phyloP scores from a whole-genome alignment of 2,329 filamentous ascomycete genomes.

The Colletotrichum lentis region DNA sequence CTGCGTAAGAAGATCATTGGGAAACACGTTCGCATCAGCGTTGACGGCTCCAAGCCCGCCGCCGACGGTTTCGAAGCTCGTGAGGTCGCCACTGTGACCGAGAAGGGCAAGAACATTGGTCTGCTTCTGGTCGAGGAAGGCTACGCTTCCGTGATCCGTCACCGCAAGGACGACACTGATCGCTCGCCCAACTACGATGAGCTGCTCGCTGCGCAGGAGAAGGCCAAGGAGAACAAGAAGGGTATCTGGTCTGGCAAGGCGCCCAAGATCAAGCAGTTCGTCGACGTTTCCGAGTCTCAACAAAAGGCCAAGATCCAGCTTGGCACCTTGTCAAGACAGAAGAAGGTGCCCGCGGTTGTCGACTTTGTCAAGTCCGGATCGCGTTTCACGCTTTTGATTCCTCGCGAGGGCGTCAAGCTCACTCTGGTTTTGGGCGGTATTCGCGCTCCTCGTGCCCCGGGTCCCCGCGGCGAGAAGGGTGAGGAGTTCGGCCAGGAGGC shows the following conservation, averaged over 20 bases:
- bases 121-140: constrained; percentile 88
- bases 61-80: constrained; percentile 91
- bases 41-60: constrained; percentile 91
- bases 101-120: constrained; percentile 87
- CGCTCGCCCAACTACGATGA: constrained; percentile 94
- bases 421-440: constrained; percentile 95
- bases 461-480: constrained; percentile 76
- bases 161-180: constrained; percentile 93
- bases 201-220: constrained; percentile 79
- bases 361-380: constrained; percentile 99
- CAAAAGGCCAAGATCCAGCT: constrained; percentile 97
- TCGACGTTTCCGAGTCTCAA: constrained; percentile 88
- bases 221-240: constrained; percentile 85
- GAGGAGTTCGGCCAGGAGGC: constrained; percentile 97
- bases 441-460: constrained; percentile 85
- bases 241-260: constrained; percentile 95
- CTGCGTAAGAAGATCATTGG: constrained; percentile 92
- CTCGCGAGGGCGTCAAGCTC: constrained; percentile 91
- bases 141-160: constrained; percentile 91
- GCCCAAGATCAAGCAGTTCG: constrained; percentile 80
- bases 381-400: constrained; percentile 89
- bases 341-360: constrained; percentile 90
- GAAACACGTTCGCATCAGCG: constrained; percentile 88
- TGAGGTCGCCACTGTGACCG: constrained; percentile 88
- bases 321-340: constrained; percentile 85